A percentile compares a stretch with the other conserved stretches of the same genome.
Conservation (phyloP, 177 flowering plant species). For the Vitis hybrid region DNA sequence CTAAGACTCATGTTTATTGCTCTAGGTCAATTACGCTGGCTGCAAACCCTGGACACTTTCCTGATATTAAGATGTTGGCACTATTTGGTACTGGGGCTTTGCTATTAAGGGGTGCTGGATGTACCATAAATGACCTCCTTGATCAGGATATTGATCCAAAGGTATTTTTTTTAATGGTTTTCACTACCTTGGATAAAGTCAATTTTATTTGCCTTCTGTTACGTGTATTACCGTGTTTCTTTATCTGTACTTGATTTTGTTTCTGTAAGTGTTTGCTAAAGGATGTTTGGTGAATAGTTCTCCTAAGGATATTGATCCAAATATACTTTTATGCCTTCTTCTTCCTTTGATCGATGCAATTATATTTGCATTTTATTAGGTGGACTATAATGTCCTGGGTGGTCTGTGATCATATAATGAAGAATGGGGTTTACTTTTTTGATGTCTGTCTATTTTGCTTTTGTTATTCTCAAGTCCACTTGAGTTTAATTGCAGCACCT, state of each 20-base stretch:
- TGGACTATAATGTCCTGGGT: too few species aligned
- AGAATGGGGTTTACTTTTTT: too few species aligned
- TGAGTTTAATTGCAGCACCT: too few species aligned
- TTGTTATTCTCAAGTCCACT: too few species aligned
- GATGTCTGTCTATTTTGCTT: too few species aligned
- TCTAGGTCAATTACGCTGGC: slow-evolving; percentile 92
- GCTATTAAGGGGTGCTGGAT: slow-evolving; percentile 94
- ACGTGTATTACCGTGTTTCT: background rate
- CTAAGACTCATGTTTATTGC: slow-evolving; percentile 3
- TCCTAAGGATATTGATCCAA: too few species aligned
- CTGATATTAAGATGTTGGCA: slow-evolving; percentile 81
- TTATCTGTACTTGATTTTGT: background rate
- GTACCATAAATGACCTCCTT: slow-evolving; percentile 91
- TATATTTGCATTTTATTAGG: too few species aligned
- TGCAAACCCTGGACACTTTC: slow-evolving; percentile 71
- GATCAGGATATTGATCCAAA: slow-evolving; percentile 85
- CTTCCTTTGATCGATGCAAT: too few species aligned
- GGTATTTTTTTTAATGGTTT: slow-evolving; percentile 29
- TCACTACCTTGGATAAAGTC: background rate
- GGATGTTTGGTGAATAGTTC: background rate
- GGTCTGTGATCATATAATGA: too few species aligned
- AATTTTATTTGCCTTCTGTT: background rate
- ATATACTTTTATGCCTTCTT: too few species aligned
- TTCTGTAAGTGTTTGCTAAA: background rate
- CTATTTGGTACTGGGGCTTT: slow-evolving; percentile 94